These are phyloP conservation scores for Fusarium torulosum DNA, from an alignment of 2,329 filamentous ascomycete genomes.

Conservation along the genomic window DNA sequence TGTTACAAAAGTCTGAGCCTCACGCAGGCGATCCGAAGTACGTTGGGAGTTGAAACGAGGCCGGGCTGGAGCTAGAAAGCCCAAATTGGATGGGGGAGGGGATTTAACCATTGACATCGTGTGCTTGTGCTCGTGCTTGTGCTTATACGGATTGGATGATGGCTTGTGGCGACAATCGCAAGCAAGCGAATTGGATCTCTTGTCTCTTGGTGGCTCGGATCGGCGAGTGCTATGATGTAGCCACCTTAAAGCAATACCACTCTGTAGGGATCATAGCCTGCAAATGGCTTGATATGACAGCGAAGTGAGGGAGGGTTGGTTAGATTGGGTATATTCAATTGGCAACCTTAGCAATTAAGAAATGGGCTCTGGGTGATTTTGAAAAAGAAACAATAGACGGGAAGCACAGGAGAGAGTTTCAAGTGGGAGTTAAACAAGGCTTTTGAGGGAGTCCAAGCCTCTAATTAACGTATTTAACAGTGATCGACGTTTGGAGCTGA, in stretches of 20 bases:
- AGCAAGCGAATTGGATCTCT: constrained; percentile 14
- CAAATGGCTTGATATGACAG: constrained; percentile 26
- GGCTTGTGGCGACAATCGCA: constrained; percentile 37
- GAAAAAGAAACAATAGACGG: constrained; percentile 2
- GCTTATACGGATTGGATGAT: constrained; percentile 24
- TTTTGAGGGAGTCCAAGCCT: constrained; percentile 22
- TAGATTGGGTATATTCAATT: constrained; percentile 19
- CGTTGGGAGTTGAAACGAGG: constrained; percentile 64
- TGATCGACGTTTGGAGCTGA: constrained; percentile 39
- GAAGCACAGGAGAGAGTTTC: constrained; percentile 3
- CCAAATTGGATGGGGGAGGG: constrained; percentile 36
- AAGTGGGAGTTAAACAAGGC: constrained; percentile 1
- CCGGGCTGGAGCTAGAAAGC: constrained; percentile 49
- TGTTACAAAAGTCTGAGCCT: constrained; percentile 57
- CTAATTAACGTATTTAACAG: constrained; percentile 36
- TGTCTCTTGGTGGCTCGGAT: constrained; percentile 41
- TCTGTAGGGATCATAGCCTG: constrained; percentile 45
- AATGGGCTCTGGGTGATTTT: not conserved
- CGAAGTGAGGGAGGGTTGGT: constrained; percentile 5
- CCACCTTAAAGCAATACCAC: constrained; percentile 42
- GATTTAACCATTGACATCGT: constrained; percentile 42
- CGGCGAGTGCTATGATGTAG: constrained; percentile 47
- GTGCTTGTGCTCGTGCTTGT: constrained; percentile 4
- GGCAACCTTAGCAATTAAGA: constrained; percentile 16
- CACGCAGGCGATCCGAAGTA: constrained; percentile 65